Evolutionary conservation across 2,329 filamentous ascomycete genomes (phyloP), one percentile per base, ranked within the genome.

Genomic region (Curvularia sp.): DNA sequence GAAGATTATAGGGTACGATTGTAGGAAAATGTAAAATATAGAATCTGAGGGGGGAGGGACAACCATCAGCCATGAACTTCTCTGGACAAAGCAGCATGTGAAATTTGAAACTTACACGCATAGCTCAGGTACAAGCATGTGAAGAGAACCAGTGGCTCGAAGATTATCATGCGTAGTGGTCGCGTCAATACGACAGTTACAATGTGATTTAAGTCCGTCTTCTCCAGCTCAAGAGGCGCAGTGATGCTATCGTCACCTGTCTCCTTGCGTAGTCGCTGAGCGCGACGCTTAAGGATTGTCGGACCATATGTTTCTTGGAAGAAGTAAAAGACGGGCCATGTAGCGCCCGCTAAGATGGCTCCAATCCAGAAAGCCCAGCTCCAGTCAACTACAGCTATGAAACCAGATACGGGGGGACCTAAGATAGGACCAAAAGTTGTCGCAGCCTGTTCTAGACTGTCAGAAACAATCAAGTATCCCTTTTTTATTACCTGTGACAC

Each of bases 11-110:
- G 73, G 88, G 72, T 89, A 93, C 2, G 89, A 88, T 73, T 92
- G 87, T 67, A 94, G 92, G 70, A 87, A 92, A 77, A 93, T 90
- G 80, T 87, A 88, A 61, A 88, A 85, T 59, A 88, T 83, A 3
- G 81, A 84, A 23, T 76, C 72, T 75, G 39, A 3, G n/a, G 23
- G 15, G 23, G 23, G 3, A 13, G 15, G 19, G 4, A n/a, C 30
- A 25, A 64, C 28, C 59, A 51, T 18, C 32, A 12, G 42, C 15
- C 13, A 19, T 25, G 19, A 5, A 23, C 4, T 13, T 32, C 10
- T 10, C n/a, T 39, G 18, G 18, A 3, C 18, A 10, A 39, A 39
- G 10, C 13, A 18, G 18, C n/a, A 39, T 39, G 36, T 4, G 15
- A 3, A 39, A 27, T 27, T 39, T 8, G n/a, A 9, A 39, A 58